Base-by-base conservation (phyloP, 345 rosid genomes). In the Sonneratia alba region DNA sequence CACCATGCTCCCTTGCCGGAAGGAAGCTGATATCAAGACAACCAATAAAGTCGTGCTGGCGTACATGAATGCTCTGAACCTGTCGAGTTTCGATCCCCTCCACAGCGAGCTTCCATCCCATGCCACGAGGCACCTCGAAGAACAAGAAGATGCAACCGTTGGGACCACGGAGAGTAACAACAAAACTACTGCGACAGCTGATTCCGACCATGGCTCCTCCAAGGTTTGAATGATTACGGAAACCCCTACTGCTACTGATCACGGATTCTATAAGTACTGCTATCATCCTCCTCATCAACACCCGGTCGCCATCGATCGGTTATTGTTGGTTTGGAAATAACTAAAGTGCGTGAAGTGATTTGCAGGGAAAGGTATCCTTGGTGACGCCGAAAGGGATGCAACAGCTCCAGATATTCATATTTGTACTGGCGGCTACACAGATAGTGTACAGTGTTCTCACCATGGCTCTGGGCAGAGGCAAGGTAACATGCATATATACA, bases 361-460 rank as follows among this genome's bases (percentile, higher is more conserved):
- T 71, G 57, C 85, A 91, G 96, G 90, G 80, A 16, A 83, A 73
- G 78, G 79, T 78, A 5, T 77, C 92, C 37, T 71, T 91, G 0
- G 85, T 91, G 69, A 85, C 97, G 67, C 45, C 66, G 76, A 70
- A 81, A 16, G 94, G 97, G 67, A n/a, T 85, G 19, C 87, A 78
- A 67, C 93, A 91, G 81, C 81, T 91, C 34, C 83, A 67, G 49
- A 83, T 77, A 76, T 87, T 91, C 75, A 70, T 91, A 6, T 90
- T 85, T 57, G 92, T 83, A 49, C 69, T 91, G 69, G 97, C 97
- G 0, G 86, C 79, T 3, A 85, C 80, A 86, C 97, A 91, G 70
- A 78, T 91, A 74, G 79, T 85, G 51, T 88, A 80, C 68, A 82
- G 84, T 79, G 85, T 86, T 66, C 75, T 81, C 51, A 84, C 91